Conservation (phyloP, 805 yeast genomes). For the Hanseniaspora valbyensis region DNA sequence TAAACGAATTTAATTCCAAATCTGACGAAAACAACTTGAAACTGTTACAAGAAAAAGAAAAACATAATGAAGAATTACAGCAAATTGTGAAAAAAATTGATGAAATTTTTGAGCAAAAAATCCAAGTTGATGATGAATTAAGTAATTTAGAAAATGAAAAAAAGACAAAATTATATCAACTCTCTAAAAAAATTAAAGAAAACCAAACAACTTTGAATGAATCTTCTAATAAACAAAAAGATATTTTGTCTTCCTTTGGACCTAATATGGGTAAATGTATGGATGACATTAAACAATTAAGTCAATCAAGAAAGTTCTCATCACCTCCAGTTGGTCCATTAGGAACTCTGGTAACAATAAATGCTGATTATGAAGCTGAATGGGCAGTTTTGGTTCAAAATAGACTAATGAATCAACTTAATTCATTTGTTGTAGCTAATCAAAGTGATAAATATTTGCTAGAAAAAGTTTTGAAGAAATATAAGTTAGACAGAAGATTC, state of each 20-base stretch:
- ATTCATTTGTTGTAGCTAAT: constrained; percentile 57
- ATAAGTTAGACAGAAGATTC: constrained; percentile 17
- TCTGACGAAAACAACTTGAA: constrained; percentile 23
- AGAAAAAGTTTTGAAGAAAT: constrained; percentile 28
- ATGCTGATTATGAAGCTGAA: constrained; percentile 35
- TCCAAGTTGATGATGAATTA: constrained; percentile 21
- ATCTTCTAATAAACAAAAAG: constrained; percentile 21
- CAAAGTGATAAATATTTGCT: constrained; percentile 45
- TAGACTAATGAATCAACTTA: constrained; percentile 38
- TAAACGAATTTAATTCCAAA: constrained; percentile 17
- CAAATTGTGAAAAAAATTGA: constrained; percentile 21
- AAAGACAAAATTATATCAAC: constrained; percentile 5
- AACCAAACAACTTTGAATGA: not conserved
- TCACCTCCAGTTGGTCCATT: constrained; percentile 68
- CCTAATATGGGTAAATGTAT: constrained; percentile 34
- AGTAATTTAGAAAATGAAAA: constrained; percentile 23
- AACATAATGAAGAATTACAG: constrained; percentile 20
- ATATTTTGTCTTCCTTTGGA: constrained; percentile 42
- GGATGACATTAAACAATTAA: constrained; percentile 29
- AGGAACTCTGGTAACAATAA: constrained; percentile 51
- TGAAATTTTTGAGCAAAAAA: constrained; percentile 21
- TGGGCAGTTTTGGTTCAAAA: constrained; percentile 59
- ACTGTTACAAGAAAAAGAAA: constrained; percentile 22
- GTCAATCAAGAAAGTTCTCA: constrained; percentile 32
- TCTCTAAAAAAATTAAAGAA: not conserved